A percentile compares a stretch with the other conserved stretches of the same genome.
phyloP scores from a whole-genome alignment of 2,329 filamentous ascomycete species.

The Xylaria sp. region DNA sequence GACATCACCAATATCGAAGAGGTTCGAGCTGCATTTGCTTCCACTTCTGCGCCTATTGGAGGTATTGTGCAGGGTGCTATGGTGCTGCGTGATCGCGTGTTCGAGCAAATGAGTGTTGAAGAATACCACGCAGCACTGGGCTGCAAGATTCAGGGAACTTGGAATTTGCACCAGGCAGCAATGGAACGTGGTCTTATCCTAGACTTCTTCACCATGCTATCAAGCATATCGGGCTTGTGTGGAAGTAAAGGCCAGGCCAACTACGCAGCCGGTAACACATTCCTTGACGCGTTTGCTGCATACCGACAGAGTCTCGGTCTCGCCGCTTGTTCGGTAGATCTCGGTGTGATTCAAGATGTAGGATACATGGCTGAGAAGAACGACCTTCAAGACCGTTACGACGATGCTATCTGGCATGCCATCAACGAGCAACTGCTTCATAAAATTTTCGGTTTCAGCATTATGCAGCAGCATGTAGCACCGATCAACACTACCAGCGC shows the following conservation, averaged over 20 bases:
- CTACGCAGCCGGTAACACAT: constrained; percentile 57
- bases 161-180: constrained; percentile 51
- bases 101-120: too few relatives aligned
- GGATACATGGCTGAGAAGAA: constrained; percentile 38
- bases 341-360: constrained; percentile 53
- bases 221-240: constrained; percentile 51
- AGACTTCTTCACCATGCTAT: constrained; percentile 55
- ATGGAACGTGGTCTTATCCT: constrained; percentile 27
- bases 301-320: constrained; percentile 52
- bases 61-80: constrained; percentile 51
- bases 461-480: too few relatives aligned
- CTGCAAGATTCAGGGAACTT: constrained; percentile 48
- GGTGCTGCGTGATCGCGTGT: constrained; percentile 47
- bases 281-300: constrained; percentile 54
- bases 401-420: too few relatives aligned
- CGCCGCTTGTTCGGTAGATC: constrained; percentile 52
- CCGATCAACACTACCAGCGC: too few relatives aligned
- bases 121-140: constrained; percentile 47
- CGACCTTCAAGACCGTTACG: too few relatives aligned
- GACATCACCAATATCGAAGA: constrained; percentile 41
- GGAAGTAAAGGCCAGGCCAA: constrained; percentile 54
- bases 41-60: constrained; percentile 14
- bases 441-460: too few relatives aligned
- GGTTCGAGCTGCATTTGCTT: constrained; percentile 27
- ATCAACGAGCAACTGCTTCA: too few relatives aligned